Evolutionary conservation across 148 eudicot species (phyloP), one percentile per base, ranked within the genome.

Genomic region (Diospyros kaki): DNA sequence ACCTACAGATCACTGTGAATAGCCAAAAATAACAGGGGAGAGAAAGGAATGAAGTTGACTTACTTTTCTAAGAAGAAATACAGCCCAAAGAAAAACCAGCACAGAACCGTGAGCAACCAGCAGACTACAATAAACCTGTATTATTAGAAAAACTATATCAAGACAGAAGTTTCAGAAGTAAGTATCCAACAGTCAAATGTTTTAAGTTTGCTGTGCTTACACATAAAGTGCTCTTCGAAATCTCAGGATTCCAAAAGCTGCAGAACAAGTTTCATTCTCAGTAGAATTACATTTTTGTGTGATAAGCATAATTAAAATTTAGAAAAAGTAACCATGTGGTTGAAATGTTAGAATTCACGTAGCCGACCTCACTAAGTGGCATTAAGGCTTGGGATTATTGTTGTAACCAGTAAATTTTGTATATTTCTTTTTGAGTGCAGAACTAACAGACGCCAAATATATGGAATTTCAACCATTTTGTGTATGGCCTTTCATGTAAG

Each of bases 61-160:
- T 89, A 89, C 97, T 83, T 85, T 77, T 81, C 84, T 68, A 91
- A 64, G 85, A 91, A 82, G 80, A 82, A 86, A 66, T 89, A 89
- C 17, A 86, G 17, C 48, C 97, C 93, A 44, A 87, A 91, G 76
- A 89, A 70, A 52, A 89, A 45, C 93, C 97, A 89, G 74, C 90
- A 84, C n/a, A 87, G 54, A 50, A 72, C 67, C 13, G 87, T 86
- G 60, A 91, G 86, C 52, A 86, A 52, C 93, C 91, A 89, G 69
- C 89, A 85, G 48, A 89, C 45, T 66, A 78, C 66, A 18, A 89
- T 66, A 5, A 89, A 78, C 76, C 93, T 91, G 87, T 68, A 63
- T 41, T 61, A 38, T 13, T 43, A 14, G 28, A 43, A 66, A 54
- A 39, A 52, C 28, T 44, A 4, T 14, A 59, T 72, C 63, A 58